These are phyloP conservation scores for Backusella mclennaniae DNA, from an alignment of 192 early-diverging fungal genomes.

Conservation along the genomic window DNA sequence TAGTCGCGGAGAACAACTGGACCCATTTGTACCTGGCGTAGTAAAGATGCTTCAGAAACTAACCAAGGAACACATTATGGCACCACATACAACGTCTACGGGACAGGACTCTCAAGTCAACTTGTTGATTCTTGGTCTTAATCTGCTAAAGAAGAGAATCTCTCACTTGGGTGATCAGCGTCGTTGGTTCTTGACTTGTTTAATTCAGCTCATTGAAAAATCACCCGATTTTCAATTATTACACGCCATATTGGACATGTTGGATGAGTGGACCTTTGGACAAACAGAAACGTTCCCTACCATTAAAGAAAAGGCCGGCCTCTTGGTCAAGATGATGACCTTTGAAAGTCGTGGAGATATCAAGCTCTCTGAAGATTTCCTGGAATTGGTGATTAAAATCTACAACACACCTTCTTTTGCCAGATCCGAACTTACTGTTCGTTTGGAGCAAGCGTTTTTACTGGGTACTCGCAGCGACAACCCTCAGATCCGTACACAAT, in stretches of 20 bases:
- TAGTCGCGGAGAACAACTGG: conserved; percentile 63
- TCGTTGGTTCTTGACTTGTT: conserved; percentile 74
- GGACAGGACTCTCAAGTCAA: conserved; percentile 50
- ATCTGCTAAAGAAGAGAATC: conserved; percentile 57
- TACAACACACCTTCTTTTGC: conserved; percentile 83
- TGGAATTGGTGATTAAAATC: conserved; percentile 88
- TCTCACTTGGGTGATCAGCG: conserved; percentile 82
- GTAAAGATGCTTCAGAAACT: conserved; percentile 85
- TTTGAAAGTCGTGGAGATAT: conserved; percentile 72
- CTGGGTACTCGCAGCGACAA: conserved; percentile 82
- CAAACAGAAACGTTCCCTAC: conserved; percentile 88
- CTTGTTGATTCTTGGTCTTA: conserved; percentile 52
- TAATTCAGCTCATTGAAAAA: conserved; percentile 85
- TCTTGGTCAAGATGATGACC: conserved; percentile 91
- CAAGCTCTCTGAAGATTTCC: conserved; percentile 76
- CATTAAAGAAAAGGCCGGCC: conserved; percentile 91
- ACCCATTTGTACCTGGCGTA: conserved; percentile 70
- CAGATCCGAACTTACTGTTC: conserved; percentile 88
- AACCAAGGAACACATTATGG: conserved; percentile 77
- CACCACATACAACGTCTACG: conserved; percentile 31
- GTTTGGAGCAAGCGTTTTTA: conserved; percentile 93
- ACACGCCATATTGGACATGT: conserved; percentile 76
- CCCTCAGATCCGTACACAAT: conserved; percentile 75
- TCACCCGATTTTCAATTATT: conserved; percentile 74
- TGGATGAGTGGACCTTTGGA: conserved; percentile 85